Evolutionary conservation across 768 basidiomycete genomes (phyloP).

Genomic region (Lactarius deliciosus): DNA sequence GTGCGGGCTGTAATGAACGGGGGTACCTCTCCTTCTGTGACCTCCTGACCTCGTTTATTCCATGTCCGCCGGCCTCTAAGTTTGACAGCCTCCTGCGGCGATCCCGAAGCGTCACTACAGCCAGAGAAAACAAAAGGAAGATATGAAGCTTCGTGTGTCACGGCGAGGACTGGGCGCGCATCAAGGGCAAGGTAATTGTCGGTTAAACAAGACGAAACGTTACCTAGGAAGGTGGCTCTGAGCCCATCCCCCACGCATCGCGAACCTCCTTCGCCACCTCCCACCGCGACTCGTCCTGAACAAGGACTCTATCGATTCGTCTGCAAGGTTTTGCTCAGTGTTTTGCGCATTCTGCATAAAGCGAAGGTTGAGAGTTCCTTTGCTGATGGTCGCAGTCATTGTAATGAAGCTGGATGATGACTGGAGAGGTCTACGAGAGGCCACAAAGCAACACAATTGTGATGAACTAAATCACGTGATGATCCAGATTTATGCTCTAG

Average conservation of each 20-base stretch:
- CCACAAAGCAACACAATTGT: neutral
- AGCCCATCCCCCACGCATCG: slow-evolving; percentile 23
- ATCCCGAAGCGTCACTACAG: slow-evolving; percentile 22
- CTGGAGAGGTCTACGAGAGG: neutral
- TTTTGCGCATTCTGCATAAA: slow-evolving; percentile 28
- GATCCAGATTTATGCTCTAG: neutral
- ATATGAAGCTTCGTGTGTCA: slow-evolving; percentile 28
- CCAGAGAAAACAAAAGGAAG: slow-evolving; percentile 27
- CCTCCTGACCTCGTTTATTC: slow-evolving; percentile 30
- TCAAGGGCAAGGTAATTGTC: slow-evolving; percentile 1
- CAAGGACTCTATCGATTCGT: neutral
- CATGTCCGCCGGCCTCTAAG: slow-evolving; percentile 28
- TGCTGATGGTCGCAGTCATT: slow-evolving; percentile 25
- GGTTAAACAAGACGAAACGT: neutral
- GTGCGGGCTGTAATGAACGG: neutral
- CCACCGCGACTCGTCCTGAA: slow-evolving; percentile 27
- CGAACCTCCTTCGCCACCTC: slow-evolving; percentile 23
- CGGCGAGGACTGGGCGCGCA: slow-evolving; percentile 10
- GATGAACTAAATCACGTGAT: neutral
- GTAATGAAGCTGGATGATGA: neutral
- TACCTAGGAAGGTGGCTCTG: slow-evolving; percentile 20
- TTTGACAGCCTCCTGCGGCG: slow-evolving; percentile 19
- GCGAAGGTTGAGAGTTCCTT: slow-evolving; percentile 28
- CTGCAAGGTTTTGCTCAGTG: neutral
- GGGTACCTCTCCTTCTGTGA: slow-evolving; percentile 21